These are phyloP conservation scores for Marchantia paleacea DNA, from an alignment of 225 moss, liverwort and hornwort genomes.

Conservation along the genomic window DNA sequence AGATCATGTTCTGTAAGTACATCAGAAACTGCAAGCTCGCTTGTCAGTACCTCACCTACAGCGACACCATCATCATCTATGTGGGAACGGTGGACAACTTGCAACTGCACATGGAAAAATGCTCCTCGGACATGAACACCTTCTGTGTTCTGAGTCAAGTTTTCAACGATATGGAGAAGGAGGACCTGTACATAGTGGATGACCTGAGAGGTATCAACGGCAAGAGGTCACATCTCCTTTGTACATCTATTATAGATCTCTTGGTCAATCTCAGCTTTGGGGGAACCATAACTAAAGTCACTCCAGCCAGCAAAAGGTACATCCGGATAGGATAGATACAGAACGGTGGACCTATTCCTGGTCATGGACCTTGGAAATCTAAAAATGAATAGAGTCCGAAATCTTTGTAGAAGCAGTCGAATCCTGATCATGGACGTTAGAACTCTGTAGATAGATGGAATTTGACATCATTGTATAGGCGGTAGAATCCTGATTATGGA, in stretches of 20 bases:
- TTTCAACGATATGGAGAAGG: background rate
- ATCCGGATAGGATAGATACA: background rate
- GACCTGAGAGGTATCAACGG: background rate
- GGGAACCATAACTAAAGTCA: background rate
- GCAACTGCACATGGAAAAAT: background rate
- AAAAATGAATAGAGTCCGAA: too few relatives aligned
- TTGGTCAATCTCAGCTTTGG: background rate
- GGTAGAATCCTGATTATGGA: too few relatives aligned
- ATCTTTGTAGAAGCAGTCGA: too few relatives aligned
- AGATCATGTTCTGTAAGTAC: slow-evolving; percentile 4
- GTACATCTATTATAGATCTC: background rate
- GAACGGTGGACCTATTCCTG: too few relatives aligned
- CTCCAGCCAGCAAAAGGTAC: background rate
- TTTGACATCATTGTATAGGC: too few relatives aligned
- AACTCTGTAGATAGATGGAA: too few relatives aligned
- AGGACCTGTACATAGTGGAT: background rate
- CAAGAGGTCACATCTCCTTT: background rate
- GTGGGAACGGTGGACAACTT: background rate
- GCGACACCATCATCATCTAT: background rate
- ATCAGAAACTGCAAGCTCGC: slow-evolving; percentile 1
- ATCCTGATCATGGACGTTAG: too few relatives aligned
- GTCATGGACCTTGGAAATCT: too few relatives aligned
- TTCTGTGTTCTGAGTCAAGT: background rate
- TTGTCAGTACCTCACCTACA: background rate
- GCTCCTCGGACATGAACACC: background rate